phyloP scores from a whole-genome alignment of 352 stramenopile genomes.

The Globisporangium viniferum region DNA sequence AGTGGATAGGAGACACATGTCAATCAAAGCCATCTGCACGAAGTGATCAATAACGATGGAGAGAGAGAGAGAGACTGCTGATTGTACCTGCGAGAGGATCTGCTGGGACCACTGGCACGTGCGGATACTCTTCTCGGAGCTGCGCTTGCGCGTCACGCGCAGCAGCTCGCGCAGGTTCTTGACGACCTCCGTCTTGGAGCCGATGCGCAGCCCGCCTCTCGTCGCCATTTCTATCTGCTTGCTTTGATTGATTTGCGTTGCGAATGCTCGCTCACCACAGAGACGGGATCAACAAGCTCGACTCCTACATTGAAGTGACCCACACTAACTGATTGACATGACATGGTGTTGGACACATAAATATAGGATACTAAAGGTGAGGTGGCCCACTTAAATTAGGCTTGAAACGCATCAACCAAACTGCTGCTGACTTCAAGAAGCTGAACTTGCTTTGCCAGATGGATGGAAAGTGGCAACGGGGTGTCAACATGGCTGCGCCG shows the following conservation, averaged over 20 bases:
- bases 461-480: no score
- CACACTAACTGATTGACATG: background rate
- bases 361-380: background rate
- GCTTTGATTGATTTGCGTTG: conserved; percentile 4
- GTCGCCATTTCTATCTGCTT: conserved; percentile 41
- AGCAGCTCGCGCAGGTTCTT: conserved; percentile 76
- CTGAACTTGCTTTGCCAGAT: background rate
- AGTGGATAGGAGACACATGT: background rate
- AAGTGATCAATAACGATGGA: background rate
- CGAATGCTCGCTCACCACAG: background rate
- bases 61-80: background rate
- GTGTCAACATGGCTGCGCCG: no score
- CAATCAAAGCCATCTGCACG: background rate
- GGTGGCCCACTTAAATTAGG: background rate
- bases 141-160: conserved; percentile 58
- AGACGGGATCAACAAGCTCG: background rate
- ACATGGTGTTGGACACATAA: background rate
- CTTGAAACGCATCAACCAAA: background rate
- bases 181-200: conserved; percentile 77
- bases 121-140: conserved; percentile 38
- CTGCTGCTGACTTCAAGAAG: background rate
- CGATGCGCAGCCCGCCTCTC: conserved; percentile 58
- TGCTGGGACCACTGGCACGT: conserved; percentile 72
- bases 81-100: conserved; percentile 63
- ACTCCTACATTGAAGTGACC: background rate